A percentile compares a stretch with the other conserved stretches of the same genome.
Conservation (phyloP, 441 rosid species). For the Erodium moschatum region DNA sequence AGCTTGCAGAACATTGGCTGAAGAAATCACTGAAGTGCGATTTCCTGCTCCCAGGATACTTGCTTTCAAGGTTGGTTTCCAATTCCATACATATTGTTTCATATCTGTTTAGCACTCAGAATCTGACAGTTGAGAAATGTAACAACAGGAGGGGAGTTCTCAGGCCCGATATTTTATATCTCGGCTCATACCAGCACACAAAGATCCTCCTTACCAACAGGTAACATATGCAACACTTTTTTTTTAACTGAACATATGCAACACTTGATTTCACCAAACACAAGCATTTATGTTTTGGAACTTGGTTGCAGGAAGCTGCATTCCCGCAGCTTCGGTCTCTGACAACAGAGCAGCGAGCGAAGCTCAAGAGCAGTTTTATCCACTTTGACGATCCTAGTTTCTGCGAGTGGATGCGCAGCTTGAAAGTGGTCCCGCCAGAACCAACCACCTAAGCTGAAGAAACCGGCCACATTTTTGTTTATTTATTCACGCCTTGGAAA, state of each 20-base stretch:
- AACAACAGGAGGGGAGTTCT: slow-evolving; percentile 79
- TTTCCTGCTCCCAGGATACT: slow-evolving; percentile 95
- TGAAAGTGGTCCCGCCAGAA: slow-evolving; percentile 39
- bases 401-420: slow-evolving; percentile 80
- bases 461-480: slow-evolving; percentile 2
- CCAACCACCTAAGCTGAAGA: slow-evolving; percentile 72
- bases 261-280: too few species aligned
- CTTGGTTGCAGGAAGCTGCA: slow-evolving; percentile 66
- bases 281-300: neutral
- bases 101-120: neutral
- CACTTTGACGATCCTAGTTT: slow-evolving; percentile 85
- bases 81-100: neutral
- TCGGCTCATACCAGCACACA: slow-evolving; percentile 91
- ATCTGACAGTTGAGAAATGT: slow-evolving; percentile 17
- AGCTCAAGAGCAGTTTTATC: slow-evolving; percentile 73
- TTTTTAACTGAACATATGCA: too few species aligned
- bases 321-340: slow-evolving; percentile 70
- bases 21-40: slow-evolving; percentile 81
- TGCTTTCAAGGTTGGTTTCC: slow-evolving; percentile 64
- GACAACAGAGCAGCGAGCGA: slow-evolving; percentile 54
- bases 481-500: too few species aligned
- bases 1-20: slow-evolving; percentile 89
- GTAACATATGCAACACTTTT: slow-evolving; percentile 27
- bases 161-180: slow-evolving; percentile 87
- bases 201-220: slow-evolving; percentile 97